Percentiles rank a stretch among this genome's conserved stretches.
phyloP scores from a whole-genome alignment of 73 alveolate genomes.

The Tetrahymena thermophila region DNA sequence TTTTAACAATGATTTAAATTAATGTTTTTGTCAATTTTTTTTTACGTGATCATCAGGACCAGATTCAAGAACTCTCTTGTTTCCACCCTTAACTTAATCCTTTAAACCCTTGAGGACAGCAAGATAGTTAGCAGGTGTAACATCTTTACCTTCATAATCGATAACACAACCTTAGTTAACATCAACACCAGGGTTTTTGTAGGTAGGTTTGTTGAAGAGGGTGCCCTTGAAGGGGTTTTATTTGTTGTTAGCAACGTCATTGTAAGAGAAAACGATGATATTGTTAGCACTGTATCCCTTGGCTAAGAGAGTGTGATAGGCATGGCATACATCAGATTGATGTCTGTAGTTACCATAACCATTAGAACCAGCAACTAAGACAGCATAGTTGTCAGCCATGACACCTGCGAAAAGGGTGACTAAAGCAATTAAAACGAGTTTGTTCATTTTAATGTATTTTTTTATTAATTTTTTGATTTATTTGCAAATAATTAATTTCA shows the following conservation, averaged over 20 bases:
- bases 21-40: neutral
- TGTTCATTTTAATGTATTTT: neutral
- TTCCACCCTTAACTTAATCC: slow-evolving; percentile 9
- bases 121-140: slow-evolving; percentile 88
- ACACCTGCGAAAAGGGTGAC: slow-evolving; percentile 19
- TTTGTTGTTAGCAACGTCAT: slow-evolving; percentile 81
- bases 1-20: too few relatives aligned
- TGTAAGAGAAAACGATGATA: slow-evolving; percentile 89
- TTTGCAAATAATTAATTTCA: neutral
- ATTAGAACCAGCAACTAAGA: slow-evolving; percentile 96
- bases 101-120: slow-evolving; percentile 38
- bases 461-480: neutral
- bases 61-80: neutral
- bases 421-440: neutral
- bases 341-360: slow-evolving; percentile 96
- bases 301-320: slow-evolving; percentile 77
- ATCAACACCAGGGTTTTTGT: slow-evolving; percentile 64
- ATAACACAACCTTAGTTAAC: slow-evolving; percentile 93
- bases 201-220: slow-evolving; percentile 86
- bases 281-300: slow-evolving; percentile 82
- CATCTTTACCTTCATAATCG: slow-evolving; percentile 85
- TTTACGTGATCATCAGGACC: neutral
- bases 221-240: slow-evolving; percentile 90
- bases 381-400: slow-evolving; percentile 87
- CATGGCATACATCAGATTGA: slow-evolving; percentile 98